phyloP scores from a whole-genome alignment of 1,284 basidiomycete species.

The Ustilago bromivora region DNA sequence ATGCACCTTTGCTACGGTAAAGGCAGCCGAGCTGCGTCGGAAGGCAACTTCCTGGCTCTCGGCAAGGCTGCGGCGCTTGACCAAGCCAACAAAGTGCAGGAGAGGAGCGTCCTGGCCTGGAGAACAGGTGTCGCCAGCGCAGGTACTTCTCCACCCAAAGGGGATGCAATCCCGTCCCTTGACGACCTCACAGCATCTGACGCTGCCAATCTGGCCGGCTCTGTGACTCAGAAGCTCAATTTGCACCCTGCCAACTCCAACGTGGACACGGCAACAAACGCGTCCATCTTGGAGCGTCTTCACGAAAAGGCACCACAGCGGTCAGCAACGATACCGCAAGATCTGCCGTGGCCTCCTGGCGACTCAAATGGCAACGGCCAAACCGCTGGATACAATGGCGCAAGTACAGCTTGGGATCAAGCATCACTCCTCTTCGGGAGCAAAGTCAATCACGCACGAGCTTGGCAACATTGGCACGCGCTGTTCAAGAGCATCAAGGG shows the following conservation, averaged over 20 bases:
- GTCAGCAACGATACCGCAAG: slow-evolving; percentile 22
- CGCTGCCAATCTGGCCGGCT: slow-evolving; percentile 5
- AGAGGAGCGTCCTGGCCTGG: slow-evolving; percentile 55
- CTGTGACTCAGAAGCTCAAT: slow-evolving; percentile 25
- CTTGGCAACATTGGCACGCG: slow-evolving; percentile 62
- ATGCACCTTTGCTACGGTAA: slow-evolving; percentile 66
- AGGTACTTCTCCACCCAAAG: slow-evolving; percentile 28
- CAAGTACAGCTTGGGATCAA: slow-evolving; percentile 12
- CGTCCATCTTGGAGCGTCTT: slow-evolving; percentile 28
- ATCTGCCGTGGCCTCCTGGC: not conserved
- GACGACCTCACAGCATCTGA: slow-evolving; percentile 5
- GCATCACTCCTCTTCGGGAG: slow-evolving; percentile 32
- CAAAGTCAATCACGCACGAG: slow-evolving; percentile 39
- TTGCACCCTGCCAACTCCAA: slow-evolving; percentile 18
- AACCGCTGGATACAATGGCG: not conserved
- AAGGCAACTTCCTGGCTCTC: slow-evolving; percentile 49
- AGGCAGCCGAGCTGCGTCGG: slow-evolving; percentile 47
- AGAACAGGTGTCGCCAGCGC: slow-evolving; percentile 51
- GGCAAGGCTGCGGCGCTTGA: slow-evolving; percentile 62
- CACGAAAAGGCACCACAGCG: slow-evolving; percentile 24
- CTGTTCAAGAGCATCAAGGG: slow-evolving; percentile 57
- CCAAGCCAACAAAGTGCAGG: slow-evolving; percentile 39
- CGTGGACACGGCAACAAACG: slow-evolving; percentile 11
- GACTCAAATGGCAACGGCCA: not conserved
- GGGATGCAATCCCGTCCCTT: slow-evolving; percentile 8